phyloP scores from a whole-genome alignment of 345 rosid genomes.

The Linum usitatissimum region DNA sequence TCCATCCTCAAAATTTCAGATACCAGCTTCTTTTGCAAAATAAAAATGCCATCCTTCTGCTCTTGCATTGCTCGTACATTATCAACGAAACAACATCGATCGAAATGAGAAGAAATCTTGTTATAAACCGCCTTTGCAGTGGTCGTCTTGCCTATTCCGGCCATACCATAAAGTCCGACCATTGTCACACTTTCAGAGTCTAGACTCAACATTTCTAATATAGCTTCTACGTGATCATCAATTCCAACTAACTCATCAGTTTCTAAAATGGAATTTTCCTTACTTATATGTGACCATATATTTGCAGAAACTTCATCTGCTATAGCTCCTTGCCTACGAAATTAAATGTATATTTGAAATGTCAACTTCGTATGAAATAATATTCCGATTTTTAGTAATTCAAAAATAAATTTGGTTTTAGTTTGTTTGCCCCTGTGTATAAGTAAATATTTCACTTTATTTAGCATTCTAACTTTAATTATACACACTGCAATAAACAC shows the following conservation, averaged over 20 bases:
- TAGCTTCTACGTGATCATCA: neutral
- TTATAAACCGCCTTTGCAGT: conserved; percentile 31
- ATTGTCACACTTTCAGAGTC: neutral
- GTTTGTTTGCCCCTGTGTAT: neutral
- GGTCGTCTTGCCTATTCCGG: conserved; percentile 43
- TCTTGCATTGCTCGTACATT: conserved; percentile 25
- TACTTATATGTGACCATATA: neutral
- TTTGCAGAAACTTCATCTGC: neutral
- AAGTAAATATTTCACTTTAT: too few relatives aligned
- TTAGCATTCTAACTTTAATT: neutral
- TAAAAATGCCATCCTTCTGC: conserved; percentile 19
- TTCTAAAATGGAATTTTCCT: neutral
- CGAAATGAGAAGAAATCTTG: conserved; percentile 18
- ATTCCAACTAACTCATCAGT: neutral
- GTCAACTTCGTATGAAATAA: conserved; percentile 22
- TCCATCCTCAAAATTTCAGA: conserved; percentile 9
- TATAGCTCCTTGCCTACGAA: neutral
- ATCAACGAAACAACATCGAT: conserved; percentile 20
- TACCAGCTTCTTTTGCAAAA: conserved; percentile 33
- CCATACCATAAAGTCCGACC: conserved; percentile 24
- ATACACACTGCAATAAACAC: too few relatives aligned
- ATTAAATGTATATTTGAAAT: too few relatives aligned
- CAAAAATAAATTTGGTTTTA: neutral
- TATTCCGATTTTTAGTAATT: neutral
- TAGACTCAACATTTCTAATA: neutral